phyloP scores from a whole-genome alignment of 441 rosid genomes.

The Breynia disticha region DNA sequence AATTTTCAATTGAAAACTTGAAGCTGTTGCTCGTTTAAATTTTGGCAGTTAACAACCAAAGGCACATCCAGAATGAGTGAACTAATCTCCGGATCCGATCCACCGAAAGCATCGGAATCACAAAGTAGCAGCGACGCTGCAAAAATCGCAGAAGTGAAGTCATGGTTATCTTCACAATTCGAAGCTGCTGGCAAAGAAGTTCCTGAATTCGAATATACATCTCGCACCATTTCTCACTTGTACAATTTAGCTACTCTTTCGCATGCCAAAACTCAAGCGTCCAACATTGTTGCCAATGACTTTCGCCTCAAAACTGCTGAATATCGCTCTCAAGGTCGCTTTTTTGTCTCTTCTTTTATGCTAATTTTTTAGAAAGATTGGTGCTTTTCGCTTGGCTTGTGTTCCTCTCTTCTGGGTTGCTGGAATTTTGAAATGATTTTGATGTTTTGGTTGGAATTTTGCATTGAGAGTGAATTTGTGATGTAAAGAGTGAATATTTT shows the following conservation, averaged over 20 bases:
- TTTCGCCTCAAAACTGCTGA: slow-evolving; percentile 77
- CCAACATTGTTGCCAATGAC: slow-evolving; percentile 75
- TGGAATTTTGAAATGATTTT: not conserved
- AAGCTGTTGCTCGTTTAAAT: too few relatives aligned
- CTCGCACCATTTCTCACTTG: slow-evolving; percentile 65
- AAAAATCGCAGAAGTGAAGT: slow-evolving; percentile 64
- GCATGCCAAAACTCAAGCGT: slow-evolving; percentile 77
- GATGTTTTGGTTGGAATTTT: too few relatives aligned
- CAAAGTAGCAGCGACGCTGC: slow-evolving; percentile 51
- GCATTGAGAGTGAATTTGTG: too few relatives aligned
- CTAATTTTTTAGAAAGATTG: too few relatives aligned
- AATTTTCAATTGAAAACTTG: not conserved
- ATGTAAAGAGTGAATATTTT: too few relatives aligned
- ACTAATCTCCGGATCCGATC: slow-evolving; percentile 25
- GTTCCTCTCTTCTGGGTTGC: not conserved
- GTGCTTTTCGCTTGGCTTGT: not conserved
- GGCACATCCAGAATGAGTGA: slow-evolving; percentile 36
- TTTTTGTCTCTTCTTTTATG: not conserved
- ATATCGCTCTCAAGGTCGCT: slow-evolving; percentile 71
- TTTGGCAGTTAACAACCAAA: too few relatives aligned
- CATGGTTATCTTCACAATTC: slow-evolving; percentile 75
- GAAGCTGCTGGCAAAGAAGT: slow-evolving; percentile 72
- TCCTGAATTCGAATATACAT: slow-evolving; percentile 73
- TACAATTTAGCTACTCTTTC: slow-evolving; percentile 69
- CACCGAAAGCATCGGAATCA: slow-evolving; percentile 23